Base-by-base conservation (phyloP, 2,329 filamentous ascomycete species). In the Zymoseptoria brevis region DNA sequence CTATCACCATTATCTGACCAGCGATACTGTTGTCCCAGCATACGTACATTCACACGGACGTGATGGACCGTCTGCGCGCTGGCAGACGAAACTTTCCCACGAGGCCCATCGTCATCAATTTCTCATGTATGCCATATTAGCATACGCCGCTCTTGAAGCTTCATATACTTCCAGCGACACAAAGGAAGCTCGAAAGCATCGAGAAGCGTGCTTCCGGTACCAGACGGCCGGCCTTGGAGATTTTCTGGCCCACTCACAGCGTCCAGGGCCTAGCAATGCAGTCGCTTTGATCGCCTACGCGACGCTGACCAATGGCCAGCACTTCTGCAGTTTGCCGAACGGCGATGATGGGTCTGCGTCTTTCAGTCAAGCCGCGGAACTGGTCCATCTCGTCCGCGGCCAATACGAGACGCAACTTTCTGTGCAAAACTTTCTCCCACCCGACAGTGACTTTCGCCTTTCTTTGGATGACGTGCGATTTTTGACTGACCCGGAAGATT, bases 211-310 rank as follows among this genome's bases (percentile, higher is more conserved):
- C 19, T 51, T 54, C 4, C 56, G 54, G 19, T 62, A 62, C 16
- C 58, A 60, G 45, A 51, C 49, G 6, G 41, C 58, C 8, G 58
- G 60, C 19, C 24, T 60, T 4, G n/a, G 53, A 19, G 56, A 60
- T 29, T 62, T 62, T 54, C 55, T 58, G 19, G 55, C 56, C 19
- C 53, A 56, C 9, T 53, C 56, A n/a, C 56, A 54, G 29, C 58
- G 51, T 7, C 60, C 60, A 5, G 58, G 56, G 41, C 26, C 50
- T n/a, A 56, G 57, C 9, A 62, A 60, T 22, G 55, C 55, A 11
- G 45, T 60, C 8, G 60, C 60, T n/a, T 50, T 62, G 35, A 58
- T 60, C 8, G 60, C 60, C 8, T 62, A 60, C 41, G 54, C 60
- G 2, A 52, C 58, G 13, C 49, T 60, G 11, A 45, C 55, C 16